Evolutionary conservation across 805 yeast genomes (phyloP).

Genomic region (Saccharomycopsis amapae): DNA sequence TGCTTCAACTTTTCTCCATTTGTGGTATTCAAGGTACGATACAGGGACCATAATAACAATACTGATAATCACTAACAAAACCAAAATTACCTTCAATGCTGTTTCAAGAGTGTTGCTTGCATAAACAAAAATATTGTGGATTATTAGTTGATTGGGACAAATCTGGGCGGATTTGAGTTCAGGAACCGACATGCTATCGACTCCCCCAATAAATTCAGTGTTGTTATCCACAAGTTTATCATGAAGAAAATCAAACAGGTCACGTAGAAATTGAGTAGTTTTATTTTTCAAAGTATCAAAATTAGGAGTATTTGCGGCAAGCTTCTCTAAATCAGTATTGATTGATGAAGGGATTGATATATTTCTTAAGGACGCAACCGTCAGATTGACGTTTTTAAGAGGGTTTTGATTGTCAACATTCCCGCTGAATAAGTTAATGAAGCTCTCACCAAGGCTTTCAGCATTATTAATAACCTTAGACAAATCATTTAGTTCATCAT

Average conservation of each 20-base stretch:
- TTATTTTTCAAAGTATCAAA: slow-evolving; percentile 57
- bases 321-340: slow-evolving; percentile 44
- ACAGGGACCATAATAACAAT: slow-evolving; percentile 37
- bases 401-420: slow-evolving; percentile 23
- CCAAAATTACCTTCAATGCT: slow-evolving; percentile 34
- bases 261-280: slow-evolving; percentile 44
- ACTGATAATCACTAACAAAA: slow-evolving; percentile 35
- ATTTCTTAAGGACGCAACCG: slow-evolving; percentile 47
- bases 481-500: slow-evolving; percentile 58
- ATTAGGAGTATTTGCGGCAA: slow-evolving; percentile 52
- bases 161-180: slow-evolving; percentile 15
- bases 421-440: slow-evolving; percentile 51
- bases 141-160: slow-evolving; percentile 35
- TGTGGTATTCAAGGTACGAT: slow-evolving; percentile 37
- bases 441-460: slow-evolving; percentile 41
- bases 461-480: slow-evolving; percentile 51
- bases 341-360: slow-evolving; percentile 62
- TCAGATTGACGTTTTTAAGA: slow-evolving; percentile 46
- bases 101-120: slow-evolving; percentile 30
- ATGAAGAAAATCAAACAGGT: slow-evolving; percentile 46
- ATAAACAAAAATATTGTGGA: slow-evolving; percentile 34
- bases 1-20: slow-evolving; percentile 41
- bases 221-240: slow-evolving; percentile 28
- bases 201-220: slow-evolving; percentile 23
- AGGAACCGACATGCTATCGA: slow-evolving; percentile 36